A percentile compares a stretch with the other conserved stretches of the same genome.
These are phyloP conservation scores for Gentiana dahurica DNA, from an alignment of 257 asterid species.

Conservation along the genomic window DNA sequence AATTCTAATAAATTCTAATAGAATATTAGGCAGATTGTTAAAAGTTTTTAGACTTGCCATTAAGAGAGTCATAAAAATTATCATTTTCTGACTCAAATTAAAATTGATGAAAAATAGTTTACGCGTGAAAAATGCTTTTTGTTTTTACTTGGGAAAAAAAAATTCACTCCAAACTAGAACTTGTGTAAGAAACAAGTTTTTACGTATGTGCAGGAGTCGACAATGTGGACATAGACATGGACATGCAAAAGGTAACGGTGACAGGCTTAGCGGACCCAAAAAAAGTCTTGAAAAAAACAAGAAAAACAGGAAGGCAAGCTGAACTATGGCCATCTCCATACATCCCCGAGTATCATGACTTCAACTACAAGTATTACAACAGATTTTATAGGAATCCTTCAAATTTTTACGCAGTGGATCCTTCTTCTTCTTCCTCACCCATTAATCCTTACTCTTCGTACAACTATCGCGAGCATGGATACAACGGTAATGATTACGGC, in stretches of 20 bases:
- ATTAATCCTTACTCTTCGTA: conserved; percentile 25
- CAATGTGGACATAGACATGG: conserved; percentile 49
- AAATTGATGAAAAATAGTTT: too few species aligned
- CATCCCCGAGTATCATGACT: conserved; percentile 52
- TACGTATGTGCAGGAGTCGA: conserved; percentile 35
- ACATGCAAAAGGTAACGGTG: conserved; percentile 55
- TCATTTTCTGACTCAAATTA: too few species aligned
- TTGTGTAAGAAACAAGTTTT: too few species aligned
- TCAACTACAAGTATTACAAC: conserved; percentile 30
- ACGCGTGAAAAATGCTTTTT: too few species aligned
- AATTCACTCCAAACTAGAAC: too few species aligned
- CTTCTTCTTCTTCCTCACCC: not conserved
- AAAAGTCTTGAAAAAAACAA: conserved; percentile 43
- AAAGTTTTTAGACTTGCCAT: too few species aligned
- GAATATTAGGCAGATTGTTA: too few species aligned
- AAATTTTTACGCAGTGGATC: not conserved
- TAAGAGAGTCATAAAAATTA: too few species aligned
- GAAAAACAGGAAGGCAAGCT: conserved; percentile 46
- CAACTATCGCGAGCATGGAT: conserved; percentile 52
- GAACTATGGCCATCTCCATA: conserved; percentile 81
- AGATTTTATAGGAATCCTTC: conserved; percentile 17
- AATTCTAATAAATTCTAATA: too few species aligned
- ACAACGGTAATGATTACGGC: conserved; percentile 47
- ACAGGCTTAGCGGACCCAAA: conserved; percentile 51
- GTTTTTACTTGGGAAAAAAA: too few species aligned